phyloP scores from a whole-genome alignment of 140 eudicot species.

The Bidens hawaiensis region DNA sequence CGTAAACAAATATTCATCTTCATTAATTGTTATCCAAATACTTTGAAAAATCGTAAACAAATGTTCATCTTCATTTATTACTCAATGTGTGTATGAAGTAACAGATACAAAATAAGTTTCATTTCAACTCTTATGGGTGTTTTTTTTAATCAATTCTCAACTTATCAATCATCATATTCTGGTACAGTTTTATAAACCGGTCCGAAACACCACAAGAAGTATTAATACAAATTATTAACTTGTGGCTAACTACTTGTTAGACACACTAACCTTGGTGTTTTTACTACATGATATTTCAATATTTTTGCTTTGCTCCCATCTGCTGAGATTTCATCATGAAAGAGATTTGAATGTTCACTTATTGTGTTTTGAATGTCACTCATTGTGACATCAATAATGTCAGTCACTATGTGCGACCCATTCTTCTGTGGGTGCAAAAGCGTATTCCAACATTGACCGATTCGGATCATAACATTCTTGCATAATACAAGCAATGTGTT shows the following conservation, averaged over 20 bases:
- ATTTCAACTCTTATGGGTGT: not conserved
- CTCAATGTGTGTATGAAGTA: constrained; percentile 3
- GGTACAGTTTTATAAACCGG: constrained; percentile 95
- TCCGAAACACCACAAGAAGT: constrained; percentile 38
- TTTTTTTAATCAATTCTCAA: constrained; percentile 1
- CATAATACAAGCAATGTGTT: constrained; percentile 7
- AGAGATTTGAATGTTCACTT: constrained; percentile 86
- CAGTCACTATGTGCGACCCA: constrained; percentile 90
- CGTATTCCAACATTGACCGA: constrained; percentile 90
- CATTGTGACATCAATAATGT: constrained; percentile 94
- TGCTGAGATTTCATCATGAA: constrained; percentile 91
- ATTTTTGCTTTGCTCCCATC: constrained; percentile 98
- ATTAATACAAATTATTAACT: not conserved
- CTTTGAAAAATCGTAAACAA: too few relatives aligned
- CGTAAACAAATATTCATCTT: not conserved
- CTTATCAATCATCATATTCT: constrained; percentile 34
- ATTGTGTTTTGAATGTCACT: too few relatives aligned
- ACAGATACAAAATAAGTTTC: constrained; percentile 6
- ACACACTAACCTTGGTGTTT: constrained; percentile 76
- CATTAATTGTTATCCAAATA: not conserved
- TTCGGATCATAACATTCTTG: constrained; percentile 95
- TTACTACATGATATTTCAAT: constrained; percentile 91
- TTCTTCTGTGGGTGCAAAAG: constrained; percentile 99
- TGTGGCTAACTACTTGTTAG: not conserved
- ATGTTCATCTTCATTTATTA: not conserved